phyloP scores from a whole-genome alignment of 768 basidiomycete species.

The Phanerochaete sordida region DNA sequence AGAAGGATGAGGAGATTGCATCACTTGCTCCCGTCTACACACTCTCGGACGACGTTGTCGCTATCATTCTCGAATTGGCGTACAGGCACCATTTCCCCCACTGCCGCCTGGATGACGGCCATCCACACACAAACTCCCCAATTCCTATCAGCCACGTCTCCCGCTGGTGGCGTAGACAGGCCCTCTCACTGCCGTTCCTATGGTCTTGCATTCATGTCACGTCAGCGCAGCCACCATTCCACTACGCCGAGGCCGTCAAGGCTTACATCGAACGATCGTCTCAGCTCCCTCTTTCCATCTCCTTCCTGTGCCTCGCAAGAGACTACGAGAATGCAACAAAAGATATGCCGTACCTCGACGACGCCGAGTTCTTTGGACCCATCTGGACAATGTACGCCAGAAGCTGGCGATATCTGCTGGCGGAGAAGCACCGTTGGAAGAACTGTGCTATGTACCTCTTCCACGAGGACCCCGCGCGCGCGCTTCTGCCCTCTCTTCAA shows the following conservation, averaged over 20 bases:
- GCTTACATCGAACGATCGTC: background rate
- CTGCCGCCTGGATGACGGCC: background rate
- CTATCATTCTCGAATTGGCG: background rate
- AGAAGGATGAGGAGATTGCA: background rate
- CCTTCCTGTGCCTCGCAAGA: background rate
- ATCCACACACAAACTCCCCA: background rate
- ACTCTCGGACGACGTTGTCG: background rate
- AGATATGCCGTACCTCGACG: background rate
- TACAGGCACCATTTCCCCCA: background rate
- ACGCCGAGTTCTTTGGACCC: background rate
- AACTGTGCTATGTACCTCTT: background rate
- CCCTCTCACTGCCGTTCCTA: background rate
- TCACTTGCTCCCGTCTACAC: background rate
- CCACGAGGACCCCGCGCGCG: background rate
- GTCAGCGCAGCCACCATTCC: background rate
- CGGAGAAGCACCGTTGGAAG: background rate
- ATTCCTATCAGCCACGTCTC: constrained; percentile 5
- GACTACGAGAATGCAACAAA: background rate
- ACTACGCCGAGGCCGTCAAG: background rate
- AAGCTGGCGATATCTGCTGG: background rate
- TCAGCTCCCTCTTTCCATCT: background rate
- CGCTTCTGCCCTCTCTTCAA: background rate
- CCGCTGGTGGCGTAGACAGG: background rate
- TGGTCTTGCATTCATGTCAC: constrained; percentile 5
- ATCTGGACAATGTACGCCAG: background rate